These are phyloP conservation scores for Stephania yunnanensis DNA, from an alignment of 164 flowering plant genomes.

Conservation along the genomic window DNA sequence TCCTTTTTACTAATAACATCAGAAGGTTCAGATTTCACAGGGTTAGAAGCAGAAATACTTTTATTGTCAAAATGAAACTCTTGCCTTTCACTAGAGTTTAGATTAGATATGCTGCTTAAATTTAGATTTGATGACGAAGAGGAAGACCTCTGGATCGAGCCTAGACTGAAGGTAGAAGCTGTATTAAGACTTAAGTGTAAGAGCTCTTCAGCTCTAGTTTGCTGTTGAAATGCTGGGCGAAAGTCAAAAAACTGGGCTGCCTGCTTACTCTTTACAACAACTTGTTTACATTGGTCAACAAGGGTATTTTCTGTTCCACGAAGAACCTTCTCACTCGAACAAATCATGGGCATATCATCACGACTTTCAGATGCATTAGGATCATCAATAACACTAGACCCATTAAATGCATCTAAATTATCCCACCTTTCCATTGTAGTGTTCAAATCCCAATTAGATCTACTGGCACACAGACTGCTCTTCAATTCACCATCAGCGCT, in stretches of 20 bases:
- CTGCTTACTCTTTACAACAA: constrained; percentile 5
- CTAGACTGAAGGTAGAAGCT: constrained; percentile 13
- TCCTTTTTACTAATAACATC: background rate
- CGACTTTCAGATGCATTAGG: background rate
- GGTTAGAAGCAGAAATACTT: background rate
- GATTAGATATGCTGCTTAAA: constrained; percentile 12
- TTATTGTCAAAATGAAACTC: constrained; percentile 3
- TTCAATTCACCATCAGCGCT: constrained; percentile 2
- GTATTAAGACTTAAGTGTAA: constrained; percentile 33
- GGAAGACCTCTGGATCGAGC: constrained; percentile 8
- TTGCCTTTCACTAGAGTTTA: constrained; percentile 6
- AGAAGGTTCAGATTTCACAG: background rate
- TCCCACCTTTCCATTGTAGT: constrained; percentile 69
- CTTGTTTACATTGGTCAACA: constrained; percentile 16
- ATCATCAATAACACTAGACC: constrained; percentile 10
- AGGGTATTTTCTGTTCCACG: constrained; percentile 6
- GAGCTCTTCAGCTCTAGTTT: constrained; percentile 16
- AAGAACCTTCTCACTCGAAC: constrained; percentile 11
- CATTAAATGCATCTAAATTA: constrained; percentile 13
- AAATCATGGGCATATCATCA: constrained; percentile 19
- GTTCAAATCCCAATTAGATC: constrained; percentile 74
- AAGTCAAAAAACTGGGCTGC: constrained; percentile 8
- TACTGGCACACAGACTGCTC: constrained; percentile 18
- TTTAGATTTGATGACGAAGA: constrained; percentile 14
- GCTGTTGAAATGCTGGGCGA: constrained; percentile 10